Base-by-base conservation (phyloP, 345 rosid genomes). In the Aquilaria yunnanensis region DNA sequence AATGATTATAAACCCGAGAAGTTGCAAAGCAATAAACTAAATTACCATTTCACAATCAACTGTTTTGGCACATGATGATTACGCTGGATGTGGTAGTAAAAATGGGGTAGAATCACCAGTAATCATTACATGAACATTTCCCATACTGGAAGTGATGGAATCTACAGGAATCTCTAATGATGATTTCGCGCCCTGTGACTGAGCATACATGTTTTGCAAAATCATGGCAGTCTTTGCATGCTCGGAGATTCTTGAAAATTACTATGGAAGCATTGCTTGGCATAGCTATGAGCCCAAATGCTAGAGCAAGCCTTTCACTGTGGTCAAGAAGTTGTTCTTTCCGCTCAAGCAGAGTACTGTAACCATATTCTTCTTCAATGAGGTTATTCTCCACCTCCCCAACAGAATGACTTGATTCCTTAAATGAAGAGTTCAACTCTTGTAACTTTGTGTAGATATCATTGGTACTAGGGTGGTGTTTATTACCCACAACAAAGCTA, bases 221-320 rank as follows among this genome's bases (percentile, higher is more conserved):
- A 31, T 83, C 84, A 66, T 87, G 96, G 71, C 96, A 89, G 74
- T 81, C 81, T 51, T 75, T 75, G 72, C 88, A 85, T 0, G 88
- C 86, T 32, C 90, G 67, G 14, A 90, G 94, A 72, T 87, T 87
- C 83, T 85, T 90, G 85, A 87, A 85, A 51, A 87, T 73, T 61
- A 72, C 59, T 2, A 87, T 72, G 13, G 91, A 83, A n/a, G 72
- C 63, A 59, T 74, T 72, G 13, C 65, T 70, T 8, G 79, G 69
- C 2, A 64, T 56, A 1, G 91, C 81, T 74, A 85, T 76, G 66
- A 87, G 75, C 63, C 94, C 89, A 65, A 75, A 83, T 56, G 96
- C 81, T 48, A 86, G 73, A 51, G 94, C 96, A 60, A 89, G 83
- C 67, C 83, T 84, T 83, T 89, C 96, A 3, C 91, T 86, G 43